Conservation (phyloP, 768 basidiomycete genomes). For the Naganishia randhawae region DNA sequence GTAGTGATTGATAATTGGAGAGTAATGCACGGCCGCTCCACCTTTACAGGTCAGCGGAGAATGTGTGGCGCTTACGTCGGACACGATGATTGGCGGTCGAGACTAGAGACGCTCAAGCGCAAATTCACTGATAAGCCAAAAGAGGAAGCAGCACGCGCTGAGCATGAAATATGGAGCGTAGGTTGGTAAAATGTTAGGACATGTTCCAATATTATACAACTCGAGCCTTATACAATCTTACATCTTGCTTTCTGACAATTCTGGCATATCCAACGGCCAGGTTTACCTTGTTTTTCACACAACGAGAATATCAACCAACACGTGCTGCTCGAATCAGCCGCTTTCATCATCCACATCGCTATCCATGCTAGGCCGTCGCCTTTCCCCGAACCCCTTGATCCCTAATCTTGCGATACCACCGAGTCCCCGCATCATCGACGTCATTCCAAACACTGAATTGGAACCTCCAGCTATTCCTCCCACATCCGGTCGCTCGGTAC, state of each 20-base stretch:
- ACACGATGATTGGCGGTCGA: slow-evolving; percentile 81
- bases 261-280: background rate
- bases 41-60: slow-evolving; percentile 77
- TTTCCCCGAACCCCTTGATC: slow-evolving; percentile 16
- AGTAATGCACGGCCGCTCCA: slow-evolving; percentile 88
- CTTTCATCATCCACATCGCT: slow-evolving; percentile 26
- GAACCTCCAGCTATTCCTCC: background rate
- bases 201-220: background rate
- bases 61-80: slow-evolving; percentile 97
- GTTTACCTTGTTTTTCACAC: background rate
- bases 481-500: slow-evolving; percentile 34
- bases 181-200: slow-evolving; percentile 29
- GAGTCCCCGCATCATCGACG: slow-evolving; percentile 3
- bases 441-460: background rate
- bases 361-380: slow-evolving; percentile 18
- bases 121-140: slow-evolving; percentile 27
- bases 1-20: slow-evolving; percentile 89
- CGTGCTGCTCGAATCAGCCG: background rate
- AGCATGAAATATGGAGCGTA: slow-evolving; percentile 32
- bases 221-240: background rate
- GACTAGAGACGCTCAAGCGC: slow-evolving; percentile 53
- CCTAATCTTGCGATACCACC: slow-evolving; percentile 1
- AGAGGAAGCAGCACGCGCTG: slow-evolving; percentile 16
- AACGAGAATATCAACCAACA: background rate
- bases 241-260: background rate